Base-by-base conservation (phyloP, 2,329 filamentous ascomycete genomes). In the Beauveria caledonica region DNA sequence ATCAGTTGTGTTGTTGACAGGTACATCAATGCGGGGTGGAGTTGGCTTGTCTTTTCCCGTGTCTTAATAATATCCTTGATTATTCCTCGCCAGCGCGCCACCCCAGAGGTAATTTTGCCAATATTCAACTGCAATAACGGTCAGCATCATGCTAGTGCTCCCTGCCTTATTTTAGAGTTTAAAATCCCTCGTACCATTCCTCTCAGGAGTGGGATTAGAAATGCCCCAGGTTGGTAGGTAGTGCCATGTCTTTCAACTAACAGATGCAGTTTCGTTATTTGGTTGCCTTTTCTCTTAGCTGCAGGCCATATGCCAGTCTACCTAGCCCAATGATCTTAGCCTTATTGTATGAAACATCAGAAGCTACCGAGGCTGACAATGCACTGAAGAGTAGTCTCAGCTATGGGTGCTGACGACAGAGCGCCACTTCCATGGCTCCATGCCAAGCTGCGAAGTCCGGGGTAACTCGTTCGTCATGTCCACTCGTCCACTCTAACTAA, bases 11-110 rank as follows among this genome's bases (percentile, higher is more conserved):
- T 17, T 44, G 11, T 50, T 54, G 52, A 54, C 39, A 44, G 51
- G 36, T 33, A 52, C 46, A 49, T 46, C 44, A 42, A 51, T 51
- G 49, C 49, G 52, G 51, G 52, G 52, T 54, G 52, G 52, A 17
- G 23, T n/a, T 10, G 52, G 52, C 39, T 40, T 54, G 52, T n/a
- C 17, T 44, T 17, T 54, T 19, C 39, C 39, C 5, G 39, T 21
- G 27, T 54, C 25, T 19, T 54, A 54, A 54, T 54, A 54, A 54
- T 44, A 42, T 23, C 52, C 39, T 39, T 29, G 21, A 25, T 42
- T 54, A 54, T 54, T 23, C 44, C 44, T 23, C 21, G 44, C 44
- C 13, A 54, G 27, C 51, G 36, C 36, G 39, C 19, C 17, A 40
- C 15, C 52, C 3, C 10, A 19, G 25, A 44, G 23, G 9, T n/a